phyloP scores from a whole-genome alignment of 2,329 filamentous ascomycete genomes.

The Aspergillus ruber region DNA sequence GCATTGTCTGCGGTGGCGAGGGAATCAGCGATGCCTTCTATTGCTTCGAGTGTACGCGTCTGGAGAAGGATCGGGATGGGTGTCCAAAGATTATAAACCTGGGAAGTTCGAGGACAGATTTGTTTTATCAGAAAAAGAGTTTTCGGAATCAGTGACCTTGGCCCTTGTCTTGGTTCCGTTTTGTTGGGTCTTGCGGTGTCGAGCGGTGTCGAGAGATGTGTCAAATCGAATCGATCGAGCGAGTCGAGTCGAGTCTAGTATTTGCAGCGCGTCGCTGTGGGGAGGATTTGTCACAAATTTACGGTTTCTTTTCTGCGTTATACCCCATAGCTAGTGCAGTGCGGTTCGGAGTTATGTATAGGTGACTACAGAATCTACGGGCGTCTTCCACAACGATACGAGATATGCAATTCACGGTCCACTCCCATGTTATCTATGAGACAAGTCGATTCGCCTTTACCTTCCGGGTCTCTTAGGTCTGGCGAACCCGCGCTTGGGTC shows the following conservation, averaged over 20 bases:
- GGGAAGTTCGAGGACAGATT: conserved; percentile 89
- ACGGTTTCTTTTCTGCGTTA: background rate
- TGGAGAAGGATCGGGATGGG: conserved; percentile 95
- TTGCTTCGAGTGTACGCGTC: conserved; percentile 94
- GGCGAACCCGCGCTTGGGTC: conserved; percentile 50
- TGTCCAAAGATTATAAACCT: conserved; percentile 99
- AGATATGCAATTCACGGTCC: background rate
- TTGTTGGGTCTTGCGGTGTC: background rate
- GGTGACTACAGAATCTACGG: background rate
- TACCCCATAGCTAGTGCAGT: background rate
- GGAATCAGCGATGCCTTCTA: conserved; percentile 98
- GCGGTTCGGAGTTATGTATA: background rate
- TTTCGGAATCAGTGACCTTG: conserved; percentile 36
- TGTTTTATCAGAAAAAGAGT: conserved; percentile 69
- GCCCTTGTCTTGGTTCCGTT: background rate
- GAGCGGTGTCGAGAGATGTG: background rate
- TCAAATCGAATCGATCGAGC: background rate
- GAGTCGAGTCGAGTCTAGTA: no score
- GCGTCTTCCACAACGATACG: background rate
- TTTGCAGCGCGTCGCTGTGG: no score
- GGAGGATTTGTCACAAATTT: background rate
- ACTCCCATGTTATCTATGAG: background rate
- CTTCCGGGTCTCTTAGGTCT: conserved; percentile 58
- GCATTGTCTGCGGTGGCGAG: conserved; percentile 95
- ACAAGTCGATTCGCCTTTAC: conserved; percentile 19